Percentiles rank a stretch among this genome's conserved stretches.
These are phyloP conservation scores for Serendipita sp. DNA, from an alignment of 768 basidiomycete species.

Conservation along the genomic window DNA sequence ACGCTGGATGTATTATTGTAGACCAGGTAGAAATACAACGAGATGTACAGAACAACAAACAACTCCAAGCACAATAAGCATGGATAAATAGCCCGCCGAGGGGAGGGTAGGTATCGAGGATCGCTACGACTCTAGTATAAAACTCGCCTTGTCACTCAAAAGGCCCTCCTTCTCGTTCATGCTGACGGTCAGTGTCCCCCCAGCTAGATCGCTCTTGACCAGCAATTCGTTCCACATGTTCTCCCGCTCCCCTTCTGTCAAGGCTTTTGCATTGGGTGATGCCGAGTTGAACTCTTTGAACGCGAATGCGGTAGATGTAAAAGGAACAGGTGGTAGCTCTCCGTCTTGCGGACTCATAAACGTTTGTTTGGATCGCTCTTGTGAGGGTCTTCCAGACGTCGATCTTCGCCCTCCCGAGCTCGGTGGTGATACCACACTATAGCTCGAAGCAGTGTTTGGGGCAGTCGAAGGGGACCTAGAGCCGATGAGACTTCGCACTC, in stretches of 20 bases:
- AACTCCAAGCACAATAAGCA: neutral
- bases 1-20: neutral
- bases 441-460: neutral
- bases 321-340: neutral
- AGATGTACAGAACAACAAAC: neutral
- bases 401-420: neutral
- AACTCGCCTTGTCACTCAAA: neutral
- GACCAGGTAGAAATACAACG: neutral
- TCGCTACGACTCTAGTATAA: neutral
- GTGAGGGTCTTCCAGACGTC: neutral
- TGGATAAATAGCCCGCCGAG: slow-evolving; percentile 3
- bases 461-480: neutral
- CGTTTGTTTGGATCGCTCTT: neutral
- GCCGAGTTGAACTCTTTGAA: neutral
- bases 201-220: neutral
- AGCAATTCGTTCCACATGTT: slow-evolving; percentile 3
- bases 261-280: neutral
- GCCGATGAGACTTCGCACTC: neutral
- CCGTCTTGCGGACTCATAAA: neutral
- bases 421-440: neutral
- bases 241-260: slow-evolving; percentile 1
- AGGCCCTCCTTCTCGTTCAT: neutral
- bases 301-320: slow-evolving; percentile 5
- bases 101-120: neutral
- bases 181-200: neutral